These are phyloP conservation scores for Pseudopyricularia javanii DNA, from an alignment of 2,329 filamentous ascomycete genomes.

Conservation along the genomic window DNA sequence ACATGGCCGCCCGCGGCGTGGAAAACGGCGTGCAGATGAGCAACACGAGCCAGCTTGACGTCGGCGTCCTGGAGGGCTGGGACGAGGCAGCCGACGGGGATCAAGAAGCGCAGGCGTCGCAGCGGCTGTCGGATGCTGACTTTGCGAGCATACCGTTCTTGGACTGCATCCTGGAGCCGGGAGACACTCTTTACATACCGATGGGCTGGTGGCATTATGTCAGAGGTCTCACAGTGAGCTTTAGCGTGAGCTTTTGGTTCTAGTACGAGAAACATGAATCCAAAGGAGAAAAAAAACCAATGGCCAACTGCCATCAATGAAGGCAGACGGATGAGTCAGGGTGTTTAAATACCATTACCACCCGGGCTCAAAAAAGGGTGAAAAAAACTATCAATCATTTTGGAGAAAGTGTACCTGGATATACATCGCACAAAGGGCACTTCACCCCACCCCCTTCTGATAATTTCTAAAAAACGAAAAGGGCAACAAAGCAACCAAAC, in stretches of 20 bases:
- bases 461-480: too few relatives aligned
- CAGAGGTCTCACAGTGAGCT: constrained; percentile 69
- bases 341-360: too few relatives aligned
- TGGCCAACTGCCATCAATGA: too few relatives aligned
- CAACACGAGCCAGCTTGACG: constrained; percentile 74
- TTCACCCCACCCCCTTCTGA: too few relatives aligned
- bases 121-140: constrained; percentile 16
- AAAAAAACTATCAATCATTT: too few relatives aligned
- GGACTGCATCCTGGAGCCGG: constrained; percentile 68
- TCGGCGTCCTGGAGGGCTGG: constrained; percentile 57
- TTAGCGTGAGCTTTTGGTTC: constrained; percentile 94
- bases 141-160: constrained; percentile 53
- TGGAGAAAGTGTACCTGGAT: too few relatives aligned
- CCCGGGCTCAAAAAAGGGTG: too few relatives aligned
- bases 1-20: constrained; percentile 46
- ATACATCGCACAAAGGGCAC: too few relatives aligned
- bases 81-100: constrained; percentile 20
- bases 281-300: too few relatives aligned
- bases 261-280: too few relatives aligned
- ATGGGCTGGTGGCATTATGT: constrained; percentile 99
- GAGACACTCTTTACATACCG: constrained; percentile 81
- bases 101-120: constrained; percentile 14
- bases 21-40: constrained; percentile 77
- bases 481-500: too few relatives aligned
- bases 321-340: too few relatives aligned